Base-by-base conservation (phyloP, 495 filamentous ascomycete species). In the Neurospora tetrasperma region DNA sequence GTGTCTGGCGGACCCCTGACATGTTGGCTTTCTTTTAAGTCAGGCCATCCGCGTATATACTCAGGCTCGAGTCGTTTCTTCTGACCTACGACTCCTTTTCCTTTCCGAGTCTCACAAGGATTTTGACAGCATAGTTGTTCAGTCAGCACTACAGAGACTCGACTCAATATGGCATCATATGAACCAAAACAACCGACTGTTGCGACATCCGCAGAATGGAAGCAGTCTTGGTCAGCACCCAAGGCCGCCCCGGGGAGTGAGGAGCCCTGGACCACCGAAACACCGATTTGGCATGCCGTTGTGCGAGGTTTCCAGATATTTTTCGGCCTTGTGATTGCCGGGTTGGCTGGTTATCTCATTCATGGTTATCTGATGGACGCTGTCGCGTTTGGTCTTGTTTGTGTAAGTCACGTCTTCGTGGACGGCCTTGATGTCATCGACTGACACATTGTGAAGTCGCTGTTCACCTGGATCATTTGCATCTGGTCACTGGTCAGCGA, bases 391-490 rank as follows among this genome's bases (percentile, higher is more conserved):
- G 78, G 73, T 8, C 48, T 83, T 23, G 83, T 83, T 69, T 81
- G 79, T 70, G 85, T 87, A 80, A 62, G 84, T 79, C 46, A 16
- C 40, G 1, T 14, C 5, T 70, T 6, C 40, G 12, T 70, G 27
- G 5, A 39, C 38, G 16, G 72, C 20, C 10, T 10, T 16, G n/a
- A 40, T 35, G 41, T 72, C 75, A n/a, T 27, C 0, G 10, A 23
- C 72, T 73, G 42, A 74, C 71, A 38, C 27, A 42, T 11, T 14
- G 27, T 18, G 70, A 23, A 87, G 85, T 75, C 76, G 59, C 31
- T 87, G 44, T 83, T 86, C 73, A 86, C 85, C 8, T 84, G 81
- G 82, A 76, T 85, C 69, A 76, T 85, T 11, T 78, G 78, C 46
- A 68, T 75, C 2, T 87, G 85, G 71, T 75, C 75, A 20, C 73